Evolutionary conservation across 2,329 filamentous ascomycete genomes (phyloP).

Genomic region (Talaromyces sp.): DNA sequence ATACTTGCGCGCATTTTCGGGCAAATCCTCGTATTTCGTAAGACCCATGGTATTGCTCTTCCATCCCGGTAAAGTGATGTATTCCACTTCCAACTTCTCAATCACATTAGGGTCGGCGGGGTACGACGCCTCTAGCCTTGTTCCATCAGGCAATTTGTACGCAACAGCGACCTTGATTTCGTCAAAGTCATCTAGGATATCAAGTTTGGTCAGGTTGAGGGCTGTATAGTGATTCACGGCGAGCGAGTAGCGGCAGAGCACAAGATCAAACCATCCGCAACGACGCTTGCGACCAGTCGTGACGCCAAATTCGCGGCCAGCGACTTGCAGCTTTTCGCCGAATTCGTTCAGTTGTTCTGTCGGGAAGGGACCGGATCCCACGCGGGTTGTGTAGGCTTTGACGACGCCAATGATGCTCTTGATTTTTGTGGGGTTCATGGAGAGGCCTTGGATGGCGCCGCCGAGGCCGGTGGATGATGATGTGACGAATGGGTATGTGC

Average conservation of each 20-base stretch:
- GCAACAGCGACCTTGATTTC: slow-evolving; percentile 59
- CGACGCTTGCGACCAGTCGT: slow-evolving; percentile 60
- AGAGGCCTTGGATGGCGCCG: slow-evolving; percentile 56
- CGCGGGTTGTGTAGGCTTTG: slow-evolving; percentile 63
- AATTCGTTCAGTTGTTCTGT: slow-evolving; percentile 57
- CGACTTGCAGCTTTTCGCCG: slow-evolving; percentile 55
- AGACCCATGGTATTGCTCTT: slow-evolving; percentile 57
- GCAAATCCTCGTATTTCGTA: slow-evolving; percentile 56
- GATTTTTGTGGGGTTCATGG: slow-evolving; percentile 56
- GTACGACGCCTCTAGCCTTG: slow-evolving; percentile 51
- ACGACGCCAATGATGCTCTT: slow-evolving; percentile 60
- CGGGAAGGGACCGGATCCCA: slow-evolving; percentile 60
- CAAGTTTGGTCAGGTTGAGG: slow-evolving; percentile 63
- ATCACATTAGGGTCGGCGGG: slow-evolving; percentile 55
- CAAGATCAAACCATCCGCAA: slow-evolving; percentile 64
- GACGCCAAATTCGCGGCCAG: slow-evolving; percentile 55
- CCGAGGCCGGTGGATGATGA: slow-evolving; percentile 48
- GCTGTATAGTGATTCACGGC: slow-evolving; percentile 52
- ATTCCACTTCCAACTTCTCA: slow-evolving; percentile 54
- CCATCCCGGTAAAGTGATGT: slow-evolving; percentile 61
- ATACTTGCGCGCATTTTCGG: slow-evolving; percentile 56
- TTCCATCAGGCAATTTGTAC: slow-evolving; percentile 52
- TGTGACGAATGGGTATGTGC: slow-evolving; percentile 51
- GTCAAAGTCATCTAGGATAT: slow-evolving; percentile 61
- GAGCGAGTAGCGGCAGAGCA: slow-evolving; percentile 61